Percentiles rank a stretch among this genome's conserved stretches.
phyloP scores from a whole-genome alignment of 2,329 filamentous ascomycete species.

The Cladorrhinum sp. region DNA sequence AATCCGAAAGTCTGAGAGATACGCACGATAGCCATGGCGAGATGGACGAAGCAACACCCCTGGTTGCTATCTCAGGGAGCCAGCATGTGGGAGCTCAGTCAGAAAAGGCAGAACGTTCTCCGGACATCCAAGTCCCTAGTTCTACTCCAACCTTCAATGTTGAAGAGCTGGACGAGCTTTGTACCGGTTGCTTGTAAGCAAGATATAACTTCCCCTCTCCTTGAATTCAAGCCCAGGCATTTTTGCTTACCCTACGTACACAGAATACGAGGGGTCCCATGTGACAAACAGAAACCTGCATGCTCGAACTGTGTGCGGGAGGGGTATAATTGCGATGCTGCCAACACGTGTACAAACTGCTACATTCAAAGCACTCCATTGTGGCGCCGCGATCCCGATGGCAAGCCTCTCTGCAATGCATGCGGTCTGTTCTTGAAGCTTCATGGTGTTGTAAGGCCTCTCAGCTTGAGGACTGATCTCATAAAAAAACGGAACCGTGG shows the following conservation, averaged over 20 bases:
- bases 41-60: too few species aligned
- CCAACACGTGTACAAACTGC: slow-evolving; percentile 69
- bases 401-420: slow-evolving; percentile 96
- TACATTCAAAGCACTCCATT: slow-evolving; percentile 51
- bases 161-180: too few species aligned
- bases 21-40: too few species aligned
- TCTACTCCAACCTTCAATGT: too few species aligned
- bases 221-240: too few species aligned
- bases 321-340: background rate
- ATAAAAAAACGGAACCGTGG: slow-evolving; percentile 94
- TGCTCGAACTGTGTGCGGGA: background rate
- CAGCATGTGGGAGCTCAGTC: too few species aligned
- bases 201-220: too few species aligned
- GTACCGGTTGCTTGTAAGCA: too few species aligned
- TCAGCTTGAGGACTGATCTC: slow-evolving; percentile 95
- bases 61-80: too few species aligned
- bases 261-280: background rate
- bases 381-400: slow-evolving; percentile 59
- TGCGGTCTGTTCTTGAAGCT: slow-evolving; percentile 94
- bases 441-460: slow-evolving; percentile 91
- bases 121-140: too few species aligned
- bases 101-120: too few species aligned
- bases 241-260: background rate
- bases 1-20: too few species aligned
- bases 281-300: background rate